These are phyloP conservation scores for Phytophthora chlamydospora DNA, from an alignment of 352 stramenopile genomes.

Conservation along the genomic window DNA sequence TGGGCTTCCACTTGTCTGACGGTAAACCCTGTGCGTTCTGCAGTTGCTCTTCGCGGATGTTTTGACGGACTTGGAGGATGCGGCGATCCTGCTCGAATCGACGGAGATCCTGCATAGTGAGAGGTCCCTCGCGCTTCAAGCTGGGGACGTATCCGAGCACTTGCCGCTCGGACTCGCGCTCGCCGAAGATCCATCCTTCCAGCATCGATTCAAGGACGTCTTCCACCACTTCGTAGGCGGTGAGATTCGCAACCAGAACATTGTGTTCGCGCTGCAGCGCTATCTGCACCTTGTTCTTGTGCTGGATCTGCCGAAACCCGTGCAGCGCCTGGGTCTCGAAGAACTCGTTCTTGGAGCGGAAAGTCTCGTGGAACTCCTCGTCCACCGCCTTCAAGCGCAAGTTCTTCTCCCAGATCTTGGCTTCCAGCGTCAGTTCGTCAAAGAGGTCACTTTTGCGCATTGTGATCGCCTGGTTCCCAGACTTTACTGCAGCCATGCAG, in stretches of 20 bases:
- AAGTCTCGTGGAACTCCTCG: conserved; percentile 92
- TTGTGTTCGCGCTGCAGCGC: conserved; percentile 91
- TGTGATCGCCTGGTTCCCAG: conserved; percentile 46
- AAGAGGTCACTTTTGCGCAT: conserved; percentile 77
- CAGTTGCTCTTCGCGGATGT: conserved; percentile 42
- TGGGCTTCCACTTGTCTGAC: conserved; percentile 78
- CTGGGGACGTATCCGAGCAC: conserved; percentile 85
- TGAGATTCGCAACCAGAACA: conserved; percentile 82
- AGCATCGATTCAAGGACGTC: conserved; percentile 95
- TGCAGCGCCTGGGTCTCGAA: conserved; percentile 93
- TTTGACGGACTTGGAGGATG: conserved; percentile 43
- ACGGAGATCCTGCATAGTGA: conserved; percentile 74
- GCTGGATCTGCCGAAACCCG: conserved; percentile 90
- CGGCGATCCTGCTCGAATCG: conserved; percentile 59
- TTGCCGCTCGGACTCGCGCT: conserved; percentile 81
- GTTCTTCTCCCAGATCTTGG: conserved; percentile 75
- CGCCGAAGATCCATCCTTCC: conserved; percentile 96
- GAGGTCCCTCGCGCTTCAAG: conserved; percentile 79
- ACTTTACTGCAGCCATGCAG: conserved; percentile 71
- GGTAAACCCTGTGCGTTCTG: conserved; percentile 53
- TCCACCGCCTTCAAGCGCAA: conserved; percentile 86
- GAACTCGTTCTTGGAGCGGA: conserved; percentile 73
- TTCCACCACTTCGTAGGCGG: conserved; percentile 91
- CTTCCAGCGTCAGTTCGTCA: conserved; percentile 70
- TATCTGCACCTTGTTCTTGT: conserved; percentile 71